phyloP scores from a whole-genome alignment of 2,329 filamentous ascomycete species.

The Cladosporium sp. region DNA sequence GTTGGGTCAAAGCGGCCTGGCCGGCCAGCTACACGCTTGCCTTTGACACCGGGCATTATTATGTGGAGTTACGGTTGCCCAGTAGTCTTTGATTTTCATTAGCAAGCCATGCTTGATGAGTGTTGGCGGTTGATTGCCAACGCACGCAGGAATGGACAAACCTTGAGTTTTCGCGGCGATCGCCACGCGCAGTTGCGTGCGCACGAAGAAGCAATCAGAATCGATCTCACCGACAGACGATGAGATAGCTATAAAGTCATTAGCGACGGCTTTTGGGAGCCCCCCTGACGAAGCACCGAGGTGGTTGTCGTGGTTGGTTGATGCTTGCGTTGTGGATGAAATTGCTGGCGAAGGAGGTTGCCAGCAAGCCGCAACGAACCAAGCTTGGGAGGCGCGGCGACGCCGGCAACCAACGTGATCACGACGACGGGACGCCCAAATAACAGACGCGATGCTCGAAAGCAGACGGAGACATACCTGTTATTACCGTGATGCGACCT shows the following conservation, averaged over 20 bases:
- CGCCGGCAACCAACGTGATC: constrained; percentile 10
- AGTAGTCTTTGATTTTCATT: background rate
- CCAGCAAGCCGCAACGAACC: constrained; percentile 7
- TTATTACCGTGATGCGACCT: background rate
- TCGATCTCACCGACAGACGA: constrained; percentile 4
- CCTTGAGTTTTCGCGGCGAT: constrained; percentile 17
- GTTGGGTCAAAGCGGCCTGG: constrained; percentile 46
- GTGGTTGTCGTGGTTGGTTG: constrained; percentile 9
- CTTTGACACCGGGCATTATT: constrained; percentile 24
- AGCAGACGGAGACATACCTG: background rate
- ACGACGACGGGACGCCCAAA: constrained; percentile 1
- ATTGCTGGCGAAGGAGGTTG: constrained; percentile 19
- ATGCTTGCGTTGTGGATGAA: constrained; percentile 17
- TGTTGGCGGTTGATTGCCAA: constrained; percentile 12
- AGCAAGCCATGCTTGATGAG: constrained; percentile 10
- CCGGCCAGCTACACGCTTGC: constrained; percentile 25
- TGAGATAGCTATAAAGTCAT: constrained; percentile 5
- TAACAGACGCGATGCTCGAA: background rate
- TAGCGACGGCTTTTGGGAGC: constrained; percentile 5
- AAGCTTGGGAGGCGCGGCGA: constrained; percentile 19
- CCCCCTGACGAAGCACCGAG: background rate
- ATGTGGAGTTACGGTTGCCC: background rate
- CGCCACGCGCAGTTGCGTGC: constrained; percentile 15
- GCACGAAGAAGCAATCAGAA: constrained; percentile 9
- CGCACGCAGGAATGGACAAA: constrained; percentile 11